These are phyloP conservation scores for Fusarium armeniacum DNA, from an alignment of 2,329 filamentous ascomycete species.

Conservation along the genomic window DNA sequence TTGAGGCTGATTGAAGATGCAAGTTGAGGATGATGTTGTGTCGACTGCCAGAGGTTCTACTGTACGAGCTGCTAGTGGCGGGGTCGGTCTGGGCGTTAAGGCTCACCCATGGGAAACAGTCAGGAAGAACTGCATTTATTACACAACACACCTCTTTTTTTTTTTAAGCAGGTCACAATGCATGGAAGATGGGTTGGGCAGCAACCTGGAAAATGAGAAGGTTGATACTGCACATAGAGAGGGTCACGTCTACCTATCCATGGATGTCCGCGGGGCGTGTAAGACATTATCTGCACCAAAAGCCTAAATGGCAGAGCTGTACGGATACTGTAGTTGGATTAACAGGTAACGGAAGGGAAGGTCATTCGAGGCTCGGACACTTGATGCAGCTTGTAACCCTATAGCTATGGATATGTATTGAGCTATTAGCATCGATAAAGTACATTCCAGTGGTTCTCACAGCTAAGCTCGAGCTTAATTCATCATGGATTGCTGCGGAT, in stretches of 20 bases:
- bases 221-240: constrained; percentile 3
- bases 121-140: constrained; percentile 33
- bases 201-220: constrained; percentile 9
- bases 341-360: neutral
- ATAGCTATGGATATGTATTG: neutral
- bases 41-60: constrained; percentile 29
- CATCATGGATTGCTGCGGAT: constrained; percentile 4
- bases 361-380: neutral
- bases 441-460: neutral
- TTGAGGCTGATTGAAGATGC: constrained; percentile 32
- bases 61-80: constrained; percentile 36
- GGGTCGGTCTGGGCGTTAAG: constrained; percentile 37
- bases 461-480: neutral
- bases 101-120: constrained; percentile 18
- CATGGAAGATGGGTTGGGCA: constrained; percentile 12
- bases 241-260: constrained; percentile 1
- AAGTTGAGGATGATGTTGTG: constrained; percentile 36
- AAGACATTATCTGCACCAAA: constrained; percentile 20
- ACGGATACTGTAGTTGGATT: neutral
- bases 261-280: constrained; percentile 3
- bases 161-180: constrained; percentile 7
- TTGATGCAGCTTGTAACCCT: neutral
- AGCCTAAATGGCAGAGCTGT: neutral
- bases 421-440: neutral
- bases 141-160: constrained; percentile 22